phyloP scores from a whole-genome alignment of 2,329 filamentous ascomycete genomes.

The Berkeleyomyces rouxiae region DNA sequence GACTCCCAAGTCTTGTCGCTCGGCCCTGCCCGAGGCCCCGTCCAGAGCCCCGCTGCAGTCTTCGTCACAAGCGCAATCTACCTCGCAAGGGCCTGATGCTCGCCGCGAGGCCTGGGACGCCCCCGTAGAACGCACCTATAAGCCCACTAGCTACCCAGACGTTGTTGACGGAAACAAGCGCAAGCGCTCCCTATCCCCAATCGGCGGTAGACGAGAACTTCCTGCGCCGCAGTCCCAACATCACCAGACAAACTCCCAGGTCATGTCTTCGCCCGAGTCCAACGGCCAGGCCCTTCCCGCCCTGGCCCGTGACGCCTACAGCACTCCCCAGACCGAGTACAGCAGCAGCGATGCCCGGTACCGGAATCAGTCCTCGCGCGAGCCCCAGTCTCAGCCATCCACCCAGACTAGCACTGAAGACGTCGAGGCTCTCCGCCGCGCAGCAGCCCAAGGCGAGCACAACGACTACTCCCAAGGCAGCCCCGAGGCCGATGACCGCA shows the following conservation, averaged over 20 bases:
- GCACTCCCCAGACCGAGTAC: slow-evolving; percentile 27
- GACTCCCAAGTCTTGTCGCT: slow-evolving; percentile 12
- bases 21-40: slow-evolving; percentile 14
- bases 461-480: slow-evolving; percentile 15
- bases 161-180: slow-evolving; percentile 37
- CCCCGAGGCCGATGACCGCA: slow-evolving; percentile 14
- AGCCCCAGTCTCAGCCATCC: slow-evolving; percentile 31
- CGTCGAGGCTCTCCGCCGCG: slow-evolving; percentile 29
- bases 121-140: slow-evolving; percentile 8
- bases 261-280: background rate
- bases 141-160: slow-evolving; percentile 8
- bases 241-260: slow-evolving; percentile 20
- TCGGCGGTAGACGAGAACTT: slow-evolving; percentile 27
- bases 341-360: slow-evolving; percentile 33
- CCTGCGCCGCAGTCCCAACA: slow-evolving; percentile 18
- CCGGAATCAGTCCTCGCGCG: slow-evolving; percentile 28
- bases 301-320: slow-evolving; percentile 23
- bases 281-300: slow-evolving; percentile 3
- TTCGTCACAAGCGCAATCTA: slow-evolving; percentile 1
- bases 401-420: slow-evolving; percentile 35
- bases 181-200: slow-evolving; percentile 52
- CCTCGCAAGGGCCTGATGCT: slow-evolving; percentile 3
- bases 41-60: background rate
- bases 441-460: slow-evolving; percentile 34
- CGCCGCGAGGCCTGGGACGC: slow-evolving; percentile 12